phyloP scores from a whole-genome alignment of 2,329 filamentous ascomycete species.

The Claviceps maximensis region DNA sequence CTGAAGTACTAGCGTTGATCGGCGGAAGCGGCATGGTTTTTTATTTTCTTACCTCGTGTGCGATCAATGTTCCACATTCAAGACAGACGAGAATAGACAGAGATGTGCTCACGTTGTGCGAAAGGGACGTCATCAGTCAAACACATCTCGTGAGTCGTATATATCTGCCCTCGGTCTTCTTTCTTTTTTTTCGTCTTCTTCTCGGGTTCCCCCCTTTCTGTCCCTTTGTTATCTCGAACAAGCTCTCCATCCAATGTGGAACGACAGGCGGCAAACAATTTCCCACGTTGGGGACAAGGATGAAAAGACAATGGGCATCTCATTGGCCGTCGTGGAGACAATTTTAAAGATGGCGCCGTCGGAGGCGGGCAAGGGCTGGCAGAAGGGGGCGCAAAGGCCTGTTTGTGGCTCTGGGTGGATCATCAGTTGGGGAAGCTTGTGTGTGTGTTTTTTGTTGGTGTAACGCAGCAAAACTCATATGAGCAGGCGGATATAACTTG shows the following conservation, averaged over 20 bases:
- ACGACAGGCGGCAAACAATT: neutral
- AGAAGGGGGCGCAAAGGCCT: neutral
- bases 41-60: neutral
- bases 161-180: too few relatives aligned
- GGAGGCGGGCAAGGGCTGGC: neutral
- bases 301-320: neutral
- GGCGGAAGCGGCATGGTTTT: neutral
- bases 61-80: too few relatives aligned
- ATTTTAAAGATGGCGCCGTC: neutral
- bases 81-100: neutral
- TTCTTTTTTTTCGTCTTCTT: too few relatives aligned
- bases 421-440: too few relatives aligned
- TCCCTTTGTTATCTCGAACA: neutral
- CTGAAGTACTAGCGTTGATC: neutral
- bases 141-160: too few relatives aligned
- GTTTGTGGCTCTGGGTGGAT: too few relatives aligned
- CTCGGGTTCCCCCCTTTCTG: neutral
- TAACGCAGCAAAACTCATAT: too few relatives aligned
- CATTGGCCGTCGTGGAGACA: neutral
- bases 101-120: neutral
- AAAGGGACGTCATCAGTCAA: too few relatives aligned
- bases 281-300: neutral
- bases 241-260: neutral
- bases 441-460: too few relatives aligned
- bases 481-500: too few relatives aligned